Percentiles rank a stretch among this genome's conserved stretches.
Evolutionary conservation across 108 stramenopile species (phyloP).

Genomic region (Thalassiosira profunda): DNA sequence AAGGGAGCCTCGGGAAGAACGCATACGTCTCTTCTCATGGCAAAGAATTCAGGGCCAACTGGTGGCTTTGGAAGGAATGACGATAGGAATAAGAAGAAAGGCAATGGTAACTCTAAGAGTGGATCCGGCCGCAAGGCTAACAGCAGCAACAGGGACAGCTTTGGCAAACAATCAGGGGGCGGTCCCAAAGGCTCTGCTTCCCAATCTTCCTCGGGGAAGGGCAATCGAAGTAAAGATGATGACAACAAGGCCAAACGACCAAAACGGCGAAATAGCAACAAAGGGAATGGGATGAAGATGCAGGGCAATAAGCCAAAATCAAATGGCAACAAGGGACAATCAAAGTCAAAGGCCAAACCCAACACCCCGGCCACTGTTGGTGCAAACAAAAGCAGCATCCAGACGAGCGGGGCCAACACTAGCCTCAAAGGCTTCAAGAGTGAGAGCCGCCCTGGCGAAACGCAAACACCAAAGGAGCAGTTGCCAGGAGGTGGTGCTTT

Average conservation of each 20-base stretch:
- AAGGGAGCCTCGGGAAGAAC: too few species aligned
- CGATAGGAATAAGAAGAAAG: too few species aligned
- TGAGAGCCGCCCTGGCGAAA: neutral
- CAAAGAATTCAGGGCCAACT: too few species aligned
- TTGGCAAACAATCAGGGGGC: neutral
- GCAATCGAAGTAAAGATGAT: neutral
- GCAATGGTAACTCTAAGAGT: neutral
- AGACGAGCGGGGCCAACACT: conserved; percentile 27
- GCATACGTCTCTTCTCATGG: too few species aligned
- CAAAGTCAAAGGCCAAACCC: neutral
- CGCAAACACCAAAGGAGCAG: too few species aligned
- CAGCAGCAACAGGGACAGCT: too few species aligned
- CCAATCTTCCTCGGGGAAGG: neutral
- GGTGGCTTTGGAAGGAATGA: too few species aligned
- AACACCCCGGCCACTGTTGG: too few species aligned
- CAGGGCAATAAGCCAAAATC: neutral
- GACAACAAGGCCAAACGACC: conserved; percentile 15
- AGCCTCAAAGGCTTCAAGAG: conserved; percentile 50
- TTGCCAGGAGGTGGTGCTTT: too few species aligned
- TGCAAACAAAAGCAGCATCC: conserved; percentile 10
- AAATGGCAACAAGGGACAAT: neutral
- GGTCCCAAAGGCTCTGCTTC: conserved; percentile 5
- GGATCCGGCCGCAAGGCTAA: neutral
- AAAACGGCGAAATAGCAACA: neutral
- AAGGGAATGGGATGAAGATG: conserved; percentile 1